phyloP scores from a whole-genome alignment of 768 basidiomycete species.

The Suillus occidentalis region DNA sequence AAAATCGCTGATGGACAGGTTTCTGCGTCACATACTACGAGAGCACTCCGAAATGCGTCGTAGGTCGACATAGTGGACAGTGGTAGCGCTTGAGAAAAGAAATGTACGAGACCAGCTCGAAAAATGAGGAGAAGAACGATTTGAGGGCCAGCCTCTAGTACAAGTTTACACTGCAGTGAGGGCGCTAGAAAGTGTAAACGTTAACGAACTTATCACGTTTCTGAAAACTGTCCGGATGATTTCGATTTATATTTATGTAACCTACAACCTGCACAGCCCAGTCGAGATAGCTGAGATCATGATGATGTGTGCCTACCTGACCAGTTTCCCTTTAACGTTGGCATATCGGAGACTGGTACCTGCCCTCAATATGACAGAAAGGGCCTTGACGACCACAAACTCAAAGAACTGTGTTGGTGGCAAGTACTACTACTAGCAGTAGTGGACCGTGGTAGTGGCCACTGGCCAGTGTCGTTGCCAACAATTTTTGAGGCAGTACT shows the following conservation, averaged over 20 bases:
- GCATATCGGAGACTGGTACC: neutral
- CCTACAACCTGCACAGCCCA: neutral
- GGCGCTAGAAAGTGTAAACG: neutral
- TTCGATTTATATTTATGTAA: neutral
- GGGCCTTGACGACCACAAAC: neutral
- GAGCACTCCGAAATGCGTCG: neutral
- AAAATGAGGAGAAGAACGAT: slow-evolving; percentile 2
- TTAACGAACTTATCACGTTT: neutral
- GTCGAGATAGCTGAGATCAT: neutral
- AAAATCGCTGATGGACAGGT: slow-evolving; percentile 20
- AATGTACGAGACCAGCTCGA: slow-evolving; percentile 27
- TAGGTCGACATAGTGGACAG: slow-evolving; percentile 6
- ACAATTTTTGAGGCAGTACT: neutral
- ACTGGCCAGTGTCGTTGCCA: neutral
- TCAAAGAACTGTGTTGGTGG: neutral
- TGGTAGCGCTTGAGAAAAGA: neutral
- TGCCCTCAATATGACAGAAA: neutral
- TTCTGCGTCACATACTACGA: slow-evolving; percentile 6
- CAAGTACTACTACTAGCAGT: neutral
- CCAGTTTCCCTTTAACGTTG: neutral
- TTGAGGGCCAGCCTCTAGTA: slow-evolving; percentile 14
- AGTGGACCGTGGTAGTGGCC: neutral
- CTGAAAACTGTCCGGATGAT: neutral
- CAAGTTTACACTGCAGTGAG: neutral
- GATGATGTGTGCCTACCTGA: neutral